A percentile compares a stretch with the other conserved stretches of the same genome.
These are phyloP conservation scores for Phyllostachys edulis DNA, from an alignment of 176 grass and related monocot genomes.

Conservation along the genomic window DNA sequence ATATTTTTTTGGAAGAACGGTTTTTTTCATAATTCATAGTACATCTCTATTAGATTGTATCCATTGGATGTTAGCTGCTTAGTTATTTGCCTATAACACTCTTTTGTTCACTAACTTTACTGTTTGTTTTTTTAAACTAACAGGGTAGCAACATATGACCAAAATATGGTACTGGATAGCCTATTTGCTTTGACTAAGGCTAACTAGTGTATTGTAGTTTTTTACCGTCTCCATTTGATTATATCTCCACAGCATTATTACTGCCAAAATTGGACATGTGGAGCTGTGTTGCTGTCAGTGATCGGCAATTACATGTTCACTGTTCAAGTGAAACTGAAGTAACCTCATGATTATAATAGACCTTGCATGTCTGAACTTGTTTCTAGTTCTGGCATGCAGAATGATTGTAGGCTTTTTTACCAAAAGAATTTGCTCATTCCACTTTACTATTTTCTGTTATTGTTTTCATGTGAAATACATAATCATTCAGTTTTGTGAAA, in stretches of 20 bases:
- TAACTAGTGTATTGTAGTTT: background rate
- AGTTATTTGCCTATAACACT: background rate
- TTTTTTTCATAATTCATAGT: background rate
- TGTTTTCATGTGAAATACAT: background rate
- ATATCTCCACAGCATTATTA: background rate
- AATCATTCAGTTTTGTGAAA: background rate
- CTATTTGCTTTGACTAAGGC: background rate
- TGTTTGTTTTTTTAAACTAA: background rate
- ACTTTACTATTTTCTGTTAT: background rate
- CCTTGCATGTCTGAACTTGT: background rate
- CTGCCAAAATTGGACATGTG: background rate
- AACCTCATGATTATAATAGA: background rate
- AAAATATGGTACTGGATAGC: background rate
- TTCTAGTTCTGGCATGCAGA: background rate
- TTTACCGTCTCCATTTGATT: background rate
- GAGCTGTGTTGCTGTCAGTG: background rate
- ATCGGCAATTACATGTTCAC: background rate
- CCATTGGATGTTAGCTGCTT: background rate
- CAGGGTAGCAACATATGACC: background rate
- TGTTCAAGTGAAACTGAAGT: background rate
- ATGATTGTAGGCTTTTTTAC: background rate
- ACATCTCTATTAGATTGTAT: background rate
- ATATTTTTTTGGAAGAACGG: background rate
- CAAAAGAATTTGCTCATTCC: background rate
- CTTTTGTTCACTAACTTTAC: no score